Evolutionary conservation across 148 eudicot species (phyloP).

Genomic region (Simmondsia chinensis): DNA sequence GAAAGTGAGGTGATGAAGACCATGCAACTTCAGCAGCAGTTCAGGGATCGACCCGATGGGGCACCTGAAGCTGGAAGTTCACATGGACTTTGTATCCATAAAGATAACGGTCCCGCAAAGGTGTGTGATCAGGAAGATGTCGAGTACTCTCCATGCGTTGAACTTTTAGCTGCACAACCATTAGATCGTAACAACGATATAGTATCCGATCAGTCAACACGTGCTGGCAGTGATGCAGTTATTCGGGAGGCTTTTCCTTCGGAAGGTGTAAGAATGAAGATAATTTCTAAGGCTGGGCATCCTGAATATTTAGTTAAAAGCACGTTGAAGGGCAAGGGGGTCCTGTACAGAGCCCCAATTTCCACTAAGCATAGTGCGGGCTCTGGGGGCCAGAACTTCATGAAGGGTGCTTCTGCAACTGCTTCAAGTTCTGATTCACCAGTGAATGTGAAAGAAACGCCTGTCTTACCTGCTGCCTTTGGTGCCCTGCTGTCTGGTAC

Average conservation of each 20-base stretch:
- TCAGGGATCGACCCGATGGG: conserved; percentile 28
- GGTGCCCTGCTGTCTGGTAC: conserved; percentile 7
- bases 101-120: conserved; percentile 18
- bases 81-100: conserved; percentile 13
- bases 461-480: conserved; percentile 7
- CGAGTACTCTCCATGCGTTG: conserved; percentile 21
- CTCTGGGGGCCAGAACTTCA: conserved; percentile 12
- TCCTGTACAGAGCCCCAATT: conserved; percentile 39
- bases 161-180: conserved; percentile 19
- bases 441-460: conserved; percentile 9
- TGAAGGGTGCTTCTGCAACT: conserved; percentile 15
- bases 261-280: conserved; percentile 64
- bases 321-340: conserved; percentile 71
- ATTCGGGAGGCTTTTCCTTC: conserved; percentile 20
- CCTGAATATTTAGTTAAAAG: conserved; percentile 69
- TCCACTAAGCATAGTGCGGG: conserved; percentile 19
- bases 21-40: conserved; percentile 29
- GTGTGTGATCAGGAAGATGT: conserved; percentile 25
- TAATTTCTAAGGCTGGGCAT: conserved; percentile 65
- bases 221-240: conserved; percentile 19
- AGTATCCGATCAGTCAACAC: conserved; percentile 9
- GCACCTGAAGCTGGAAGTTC: conserved; percentile 22
- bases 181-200: conserved; percentile 13
- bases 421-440: conserved; percentile 19
- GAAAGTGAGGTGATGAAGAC: conserved; percentile 29